Percentiles rank a stretch among this genome's conserved stretches.
Evolutionary conservation across 768 basidiomycete genomes (phyloP).

Genomic region (Russula griseocarnosa): DNA sequence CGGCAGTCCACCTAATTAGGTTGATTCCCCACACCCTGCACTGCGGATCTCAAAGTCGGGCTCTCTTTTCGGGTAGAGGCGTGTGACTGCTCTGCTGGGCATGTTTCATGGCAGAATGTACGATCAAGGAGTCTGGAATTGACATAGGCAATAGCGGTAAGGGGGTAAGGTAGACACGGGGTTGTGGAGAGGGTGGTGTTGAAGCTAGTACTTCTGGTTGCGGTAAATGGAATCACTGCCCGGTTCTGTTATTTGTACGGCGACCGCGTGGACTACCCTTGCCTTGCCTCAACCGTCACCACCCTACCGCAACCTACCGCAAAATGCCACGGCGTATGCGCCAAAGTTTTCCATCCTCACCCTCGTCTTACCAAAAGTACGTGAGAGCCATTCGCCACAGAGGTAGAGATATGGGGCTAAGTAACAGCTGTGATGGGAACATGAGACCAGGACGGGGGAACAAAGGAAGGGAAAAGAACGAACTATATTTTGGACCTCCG

Average conservation of each 20-base stretch:
- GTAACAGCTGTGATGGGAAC: slow-evolving; percentile 20
- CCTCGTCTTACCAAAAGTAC: not conserved
- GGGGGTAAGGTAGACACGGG: slow-evolving; percentile 22
- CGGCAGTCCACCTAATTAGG: not conserved
- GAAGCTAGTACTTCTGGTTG: not conserved
- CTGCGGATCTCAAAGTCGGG: slow-evolving; percentile 3
- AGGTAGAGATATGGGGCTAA: not conserved
- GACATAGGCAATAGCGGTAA: slow-evolving; percentile 16
- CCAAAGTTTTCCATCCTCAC: slow-evolving; percentile 1
- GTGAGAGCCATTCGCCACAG: not conserved
- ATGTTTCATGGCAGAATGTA: not conserved
- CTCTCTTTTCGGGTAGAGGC: slow-evolving; percentile 1
- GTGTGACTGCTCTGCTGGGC: not conserved
- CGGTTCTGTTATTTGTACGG: slow-evolving; percentile 3
- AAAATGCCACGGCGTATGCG: slow-evolving; percentile 6
- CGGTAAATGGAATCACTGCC: slow-evolving; percentile 7
- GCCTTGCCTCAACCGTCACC: slow-evolving; percentile 7
- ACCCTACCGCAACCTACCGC: slow-evolving; percentile 21
- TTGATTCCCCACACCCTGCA: not conserved
- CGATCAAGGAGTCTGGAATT: slow-evolving; percentile 14
- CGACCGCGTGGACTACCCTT: slow-evolving; percentile 14
- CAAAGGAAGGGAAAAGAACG: slow-evolving; percentile 5
- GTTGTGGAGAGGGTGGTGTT: slow-evolving; percentile 1
- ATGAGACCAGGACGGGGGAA: not conserved
- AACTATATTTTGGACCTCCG: slow-evolving; percentile 95